Base-by-base conservation (phyloP, 768 basidiomycete species). In the Phanerochaete sordida region DNA sequence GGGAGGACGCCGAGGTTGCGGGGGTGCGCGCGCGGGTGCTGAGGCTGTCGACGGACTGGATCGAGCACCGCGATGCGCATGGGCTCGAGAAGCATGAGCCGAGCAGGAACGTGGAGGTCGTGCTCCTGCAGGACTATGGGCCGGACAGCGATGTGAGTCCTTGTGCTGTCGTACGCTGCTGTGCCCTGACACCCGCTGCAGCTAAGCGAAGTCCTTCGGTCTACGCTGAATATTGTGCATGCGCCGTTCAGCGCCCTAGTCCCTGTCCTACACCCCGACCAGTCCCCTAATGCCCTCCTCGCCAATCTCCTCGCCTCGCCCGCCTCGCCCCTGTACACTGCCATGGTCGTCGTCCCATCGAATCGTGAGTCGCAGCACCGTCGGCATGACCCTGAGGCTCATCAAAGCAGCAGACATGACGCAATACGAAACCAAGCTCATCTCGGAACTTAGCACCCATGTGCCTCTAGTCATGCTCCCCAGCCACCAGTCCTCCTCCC, bases 21-120 rank as follows among this genome's bases (percentile, higher is more conserved):
- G 37, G 37, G 15, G 43, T 23, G 23, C 28, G 39, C 26, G 62
- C 61, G 47, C 48, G 53, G 0, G 72, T 82, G 26, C 69, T 85
- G 23, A 77, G 73, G 19, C 86, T 86, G 6, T 88, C 87, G 1
- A 90, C 88, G 7, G 83, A 87, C 66, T 90, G 89, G 88, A 70
- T 85, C 16, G 87, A 88, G 65, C 84, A 85, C 65, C 77, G 75
- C 24, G 85, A 87, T 67, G 78, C 76, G 0, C 84, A 88, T 64
- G 87, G 86, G 1, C 74, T 86, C 3, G 87, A 90, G 68, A 83
- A 80, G 59, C 83, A 81, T 43, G 88, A 88, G 65, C 82, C 87
- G 8, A 76, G 80, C 13, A 75, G 81, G 62, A 90, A 90, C 65
- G 74, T 90, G 8, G 85, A 90, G 66, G 77, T 90, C 37, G 65